phyloP scores from a whole-genome alignment of 352 stramenopile species.

The Globisporangium apiculatum region DNA sequence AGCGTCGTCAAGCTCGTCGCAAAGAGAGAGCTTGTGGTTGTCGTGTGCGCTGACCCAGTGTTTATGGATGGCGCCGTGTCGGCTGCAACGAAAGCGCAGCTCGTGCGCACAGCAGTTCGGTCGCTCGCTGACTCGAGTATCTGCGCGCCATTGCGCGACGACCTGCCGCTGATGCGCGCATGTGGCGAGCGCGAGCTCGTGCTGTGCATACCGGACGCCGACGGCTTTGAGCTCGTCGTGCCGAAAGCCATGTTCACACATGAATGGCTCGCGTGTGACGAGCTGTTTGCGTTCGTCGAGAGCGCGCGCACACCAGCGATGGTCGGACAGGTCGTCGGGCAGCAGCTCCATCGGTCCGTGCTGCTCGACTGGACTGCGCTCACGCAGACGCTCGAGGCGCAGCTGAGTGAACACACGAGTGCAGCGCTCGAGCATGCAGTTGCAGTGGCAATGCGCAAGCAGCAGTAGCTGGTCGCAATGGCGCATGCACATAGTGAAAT shows the following conservation, averaged over 20 bases:
- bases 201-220: conserved; percentile 15
- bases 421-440: conserved; percentile 3
- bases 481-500: too few species aligned
- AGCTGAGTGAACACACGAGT: conserved; percentile 2
- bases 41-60: conserved; percentile 1
- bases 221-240: conserved; percentile 13
- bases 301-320: conserved; percentile 4
- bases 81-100: conserved; percentile 8
- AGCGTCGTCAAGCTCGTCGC: conserved; percentile 11
- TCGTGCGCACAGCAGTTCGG: conserved; percentile 2
- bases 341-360: conserved; percentile 4
- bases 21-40: conserved; percentile 3
- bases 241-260: conserved; percentile 15
- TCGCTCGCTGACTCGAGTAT: not conserved
- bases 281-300: conserved; percentile 15
- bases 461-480: not conserved
- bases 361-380: conserved; percentile 3
- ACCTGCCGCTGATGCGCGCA: conserved; percentile 9
- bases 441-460: not conserved
- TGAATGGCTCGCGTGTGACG: conserved; percentile 13
- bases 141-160: not conserved
- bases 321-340: conserved; percentile 10
- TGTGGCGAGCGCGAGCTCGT: conserved; percentile 8
- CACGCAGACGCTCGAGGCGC: conserved; percentile 3
- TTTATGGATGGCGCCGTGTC: conserved; percentile 9